Evolutionary conservation across 2,329 filamentous ascomycete genomes (phyloP).

Genomic region (Cryphonectria nitschkei): DNA sequence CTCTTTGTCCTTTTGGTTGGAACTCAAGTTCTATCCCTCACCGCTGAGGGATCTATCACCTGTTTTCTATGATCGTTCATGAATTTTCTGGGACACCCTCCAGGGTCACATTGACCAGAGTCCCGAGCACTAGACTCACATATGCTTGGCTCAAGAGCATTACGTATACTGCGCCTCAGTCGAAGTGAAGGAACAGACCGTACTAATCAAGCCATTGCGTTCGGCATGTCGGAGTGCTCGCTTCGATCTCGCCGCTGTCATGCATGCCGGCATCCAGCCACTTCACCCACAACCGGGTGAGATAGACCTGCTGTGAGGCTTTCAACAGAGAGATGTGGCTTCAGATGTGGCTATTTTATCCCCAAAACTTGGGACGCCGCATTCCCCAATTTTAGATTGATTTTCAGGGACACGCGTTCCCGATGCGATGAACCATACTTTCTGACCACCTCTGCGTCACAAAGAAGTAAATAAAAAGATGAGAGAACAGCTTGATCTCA

Average conservation of each 20-base stretch:
- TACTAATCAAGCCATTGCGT: slow-evolving; percentile 34
- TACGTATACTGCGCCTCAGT: slow-evolving; percentile 31
- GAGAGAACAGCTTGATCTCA: background rate
- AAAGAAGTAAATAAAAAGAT: background rate
- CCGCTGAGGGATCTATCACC: background rate
- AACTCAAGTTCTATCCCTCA: background rate
- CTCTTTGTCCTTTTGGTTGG: background rate
- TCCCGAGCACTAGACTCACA: background rate
- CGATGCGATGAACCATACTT: background rate
- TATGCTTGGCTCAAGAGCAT: slow-evolving; percentile 23
- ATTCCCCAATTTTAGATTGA: slow-evolving; percentile 3
- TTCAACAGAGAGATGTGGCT: slow-evolving; percentile 30
- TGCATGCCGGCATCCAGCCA: slow-evolving; percentile 33
- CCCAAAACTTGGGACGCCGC: slow-evolving; percentile 37
- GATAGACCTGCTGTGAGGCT: slow-evolving; percentile 29
- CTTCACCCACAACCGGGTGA: slow-evolving; percentile 36
- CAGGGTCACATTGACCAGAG: background rate
- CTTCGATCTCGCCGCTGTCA: slow-evolving; percentile 34
- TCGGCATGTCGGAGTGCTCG: slow-evolving; percentile 32
- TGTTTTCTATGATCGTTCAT: no score
- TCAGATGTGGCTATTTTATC: slow-evolving; percentile 40
- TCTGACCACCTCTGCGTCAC: slow-evolving; percentile 8
- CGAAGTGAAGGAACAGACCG: slow-evolving; percentile 24
- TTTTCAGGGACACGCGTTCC: background rate
- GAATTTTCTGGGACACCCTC: background rate